These are phyloP conservation scores for Fragaria nilgerrensis DNA, from an alignment of 306 rosid genomes.

Conservation along the genomic window DNA sequence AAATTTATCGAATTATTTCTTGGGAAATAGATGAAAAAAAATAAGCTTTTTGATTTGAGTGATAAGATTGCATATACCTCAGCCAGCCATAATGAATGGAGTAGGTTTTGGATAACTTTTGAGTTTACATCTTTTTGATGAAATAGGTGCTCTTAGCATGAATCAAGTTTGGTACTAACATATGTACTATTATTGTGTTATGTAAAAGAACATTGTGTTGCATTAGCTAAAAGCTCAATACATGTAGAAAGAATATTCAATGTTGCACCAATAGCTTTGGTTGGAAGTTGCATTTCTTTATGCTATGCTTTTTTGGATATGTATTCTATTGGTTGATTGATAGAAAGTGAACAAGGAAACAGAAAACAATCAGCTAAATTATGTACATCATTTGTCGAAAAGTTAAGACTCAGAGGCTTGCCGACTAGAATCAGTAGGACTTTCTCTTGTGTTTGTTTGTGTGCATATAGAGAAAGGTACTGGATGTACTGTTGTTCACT, in stretches of 20 bases:
- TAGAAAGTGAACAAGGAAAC: neutral
- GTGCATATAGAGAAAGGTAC: neutral
- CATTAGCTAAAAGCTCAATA: neutral
- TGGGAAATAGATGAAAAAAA: neutral
- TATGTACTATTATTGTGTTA: neutral
- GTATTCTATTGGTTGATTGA: neutral
- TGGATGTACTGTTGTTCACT: neutral
- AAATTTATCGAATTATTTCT: neutral
- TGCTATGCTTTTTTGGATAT: neutral
- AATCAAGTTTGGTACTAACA: neutral
- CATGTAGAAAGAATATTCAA: neutral
- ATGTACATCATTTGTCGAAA: neutral
- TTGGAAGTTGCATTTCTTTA: neutral
- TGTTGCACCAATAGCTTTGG: neutral
- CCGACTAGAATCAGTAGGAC: neutral
- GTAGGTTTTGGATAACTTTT: conserved; percentile 1
- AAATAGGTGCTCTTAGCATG: neutral
- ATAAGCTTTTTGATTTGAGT: neutral
- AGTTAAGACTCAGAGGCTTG: neutral
- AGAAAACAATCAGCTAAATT: neutral
- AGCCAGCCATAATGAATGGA: neutral
- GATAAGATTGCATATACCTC: neutral
- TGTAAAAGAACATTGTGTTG: neutral
- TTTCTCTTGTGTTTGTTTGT: neutral
- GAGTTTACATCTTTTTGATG: neutral